Base-by-base conservation (phyloP, 768 basidiomycete genomes). In the Leccinellum albellum region DNA sequence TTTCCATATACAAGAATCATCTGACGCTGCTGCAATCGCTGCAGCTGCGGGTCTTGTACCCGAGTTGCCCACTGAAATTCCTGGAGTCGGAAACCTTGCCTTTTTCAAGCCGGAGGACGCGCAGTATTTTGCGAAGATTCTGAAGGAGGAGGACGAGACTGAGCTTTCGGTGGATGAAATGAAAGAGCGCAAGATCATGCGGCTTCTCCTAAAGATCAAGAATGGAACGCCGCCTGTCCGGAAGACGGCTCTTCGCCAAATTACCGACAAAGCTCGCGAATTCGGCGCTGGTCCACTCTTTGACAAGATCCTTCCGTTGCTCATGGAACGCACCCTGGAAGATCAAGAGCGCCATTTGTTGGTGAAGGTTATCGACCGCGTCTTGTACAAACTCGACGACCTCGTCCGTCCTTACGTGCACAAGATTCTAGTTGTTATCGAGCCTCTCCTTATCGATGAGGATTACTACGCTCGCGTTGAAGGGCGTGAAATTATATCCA, bases 101-200 rank as follows among this genome's bases (percentile, higher is more conserved):
- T 98, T 99, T 78, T 94, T 99, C 83, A 99, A 99, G 74, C 82
- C 92, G 1, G 97, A 99, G 75, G 97, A 99, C 64, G 94, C 95
- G 2, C 89, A 95, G 70, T 99, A 98, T 74, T 98, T 99, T 62
- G 89, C 94, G 52, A 97, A 98, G 73, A 94, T 98, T 59, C 71
- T 93, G 54, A 93, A 91, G 69, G 92, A 97, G 75, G 95, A 96
- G 72, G 94, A 98, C 65, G 97, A 98, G 74, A 90, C 88, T 2
- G 86, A 89, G 70, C 78, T 98, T 48, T 85, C 89, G 1, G 89
- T 98, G 8, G 97, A 98, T 50, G 97, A 99, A 77, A 90, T 98
- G 86, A 99, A 99, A 76, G 97, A 98, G 76, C 87, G 96, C 69
- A 99, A 98, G 74, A 98, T 98, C 66, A 98, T 98, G 95, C 88